Conservation (phyloP, 2,329 filamentous ascomycete species). For the Penicillium olsonii region DNA sequence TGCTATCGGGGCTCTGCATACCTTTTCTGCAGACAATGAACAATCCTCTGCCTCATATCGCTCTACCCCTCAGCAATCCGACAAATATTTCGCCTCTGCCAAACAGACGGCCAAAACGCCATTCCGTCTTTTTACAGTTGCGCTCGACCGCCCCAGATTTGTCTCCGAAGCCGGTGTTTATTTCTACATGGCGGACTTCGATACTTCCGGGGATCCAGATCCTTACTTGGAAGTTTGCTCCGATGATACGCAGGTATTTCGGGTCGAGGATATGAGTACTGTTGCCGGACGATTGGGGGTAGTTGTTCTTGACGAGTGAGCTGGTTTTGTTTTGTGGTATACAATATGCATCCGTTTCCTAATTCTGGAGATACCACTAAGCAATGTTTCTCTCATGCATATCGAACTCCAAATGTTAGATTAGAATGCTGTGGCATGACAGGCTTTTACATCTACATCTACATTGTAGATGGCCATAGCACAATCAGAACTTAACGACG, state of each 20-base stretch:
- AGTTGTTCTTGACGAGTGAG: not conserved
- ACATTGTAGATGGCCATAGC: too few species aligned
- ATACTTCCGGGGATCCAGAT: not conserved
- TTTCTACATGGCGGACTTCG: constrained; percentile 10
- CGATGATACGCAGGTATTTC: not conserved
- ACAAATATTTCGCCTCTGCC: not conserved
- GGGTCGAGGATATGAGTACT: not conserved
- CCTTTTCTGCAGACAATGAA: not conserved
- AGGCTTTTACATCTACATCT: too few species aligned
- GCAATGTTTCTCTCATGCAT: not conserved
- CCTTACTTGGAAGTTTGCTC: not conserved
- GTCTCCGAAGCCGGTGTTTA: constrained; percentile 15
- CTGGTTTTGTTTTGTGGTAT: not conserved
- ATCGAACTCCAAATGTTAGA: not conserved
- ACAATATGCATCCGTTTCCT: not conserved
- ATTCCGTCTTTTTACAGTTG: constrained; percentile 13
- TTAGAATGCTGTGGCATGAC: not conserved
- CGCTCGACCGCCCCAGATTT: constrained; percentile 16
- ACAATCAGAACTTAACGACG: too few species aligned
- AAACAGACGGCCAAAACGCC: not conserved
- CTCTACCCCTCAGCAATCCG: not conserved
- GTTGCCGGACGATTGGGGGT: not conserved
- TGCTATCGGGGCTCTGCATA: constrained; percentile 15
- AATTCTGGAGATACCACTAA: not conserved
- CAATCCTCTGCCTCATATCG: constrained; percentile 2